Evolutionary conservation across 352 stramenopile species (phyloP), one percentile per base, ranked within the genome.

Genomic region (Phytopythium oedochilum): DNA sequence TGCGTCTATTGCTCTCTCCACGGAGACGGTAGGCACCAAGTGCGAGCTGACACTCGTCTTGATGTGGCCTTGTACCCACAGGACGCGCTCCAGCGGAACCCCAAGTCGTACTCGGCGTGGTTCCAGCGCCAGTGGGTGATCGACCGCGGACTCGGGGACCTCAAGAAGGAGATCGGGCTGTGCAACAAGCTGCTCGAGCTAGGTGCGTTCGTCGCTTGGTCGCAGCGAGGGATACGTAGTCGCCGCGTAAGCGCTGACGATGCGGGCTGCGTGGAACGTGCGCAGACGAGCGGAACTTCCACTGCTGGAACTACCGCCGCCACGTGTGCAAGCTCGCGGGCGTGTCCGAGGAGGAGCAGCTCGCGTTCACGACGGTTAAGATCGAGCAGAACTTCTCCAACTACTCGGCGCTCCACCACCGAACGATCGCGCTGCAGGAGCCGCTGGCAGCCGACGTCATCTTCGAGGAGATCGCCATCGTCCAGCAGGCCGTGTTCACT

Each of bases 321-420:
- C 71, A 90, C 61, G 76, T 93, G 22, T 83, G 78, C 53, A 71
- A 78, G 22, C 61, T 86, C 46, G 74, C 76, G 10, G 71, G 71
- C 20, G 55, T 83, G 2, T 65, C 70, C 0, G 53, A 66, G 18
- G 68, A 92, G 8, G 69, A 94, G 22, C 89, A 98, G 61, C 81
- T 98, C 45, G 86, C 87, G 26, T 99, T 98, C 67, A 98, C 96
- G 14, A 92, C 75, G n/a, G 61, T 84, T 28, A 98, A 98, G 63
- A 98, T 99, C 50, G 71, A 97, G 66, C 78, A 98, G 45, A 99
- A 99, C 59, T 99, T 98, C 60, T 98, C 91, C 49, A 99, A 99
- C 68, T 99, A 98, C 73, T 99, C 96, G 53, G 79, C 83, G 5
- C 68, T 90, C 40, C 83, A 92, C 51, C 71, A 90, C 20, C 75